Percentiles rank a stretch among this genome's conserved stretches.
These are phyloP conservation scores for Aspergillus ellipticus DNA, from an alignment of 495 filamentous ascomycete species.

Conservation along the genomic window DNA sequence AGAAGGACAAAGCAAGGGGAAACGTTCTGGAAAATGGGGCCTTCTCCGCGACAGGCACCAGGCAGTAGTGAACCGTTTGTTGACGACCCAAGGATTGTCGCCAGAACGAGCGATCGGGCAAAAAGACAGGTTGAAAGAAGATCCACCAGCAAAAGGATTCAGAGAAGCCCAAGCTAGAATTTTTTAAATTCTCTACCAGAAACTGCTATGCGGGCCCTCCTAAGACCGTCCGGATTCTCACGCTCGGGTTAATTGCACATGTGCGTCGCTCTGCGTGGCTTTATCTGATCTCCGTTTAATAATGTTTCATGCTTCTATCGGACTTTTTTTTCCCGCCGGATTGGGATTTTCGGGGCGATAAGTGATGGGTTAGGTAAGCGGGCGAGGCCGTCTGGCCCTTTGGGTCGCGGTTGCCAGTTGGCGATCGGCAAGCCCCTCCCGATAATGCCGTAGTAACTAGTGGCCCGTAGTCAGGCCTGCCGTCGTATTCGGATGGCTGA, in stretches of 20 bases:
- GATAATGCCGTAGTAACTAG: no score
- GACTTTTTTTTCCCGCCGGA: background rate
- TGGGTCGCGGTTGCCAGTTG: no score
- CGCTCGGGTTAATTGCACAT: background rate
- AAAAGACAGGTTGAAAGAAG: background rate
- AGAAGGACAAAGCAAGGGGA: slow-evolving; percentile 1
- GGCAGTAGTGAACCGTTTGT: slow-evolving; percentile 11
- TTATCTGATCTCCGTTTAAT: background rate
- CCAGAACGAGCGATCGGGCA: slow-evolving; percentile 1
- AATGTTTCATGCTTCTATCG: no score
- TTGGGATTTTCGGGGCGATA: background rate
- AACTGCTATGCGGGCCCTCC: background rate
- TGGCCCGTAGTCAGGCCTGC: no score
- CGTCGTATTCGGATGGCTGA: no score
- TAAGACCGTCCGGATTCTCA: background rate
- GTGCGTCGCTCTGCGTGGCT: background rate
- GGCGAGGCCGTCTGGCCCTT: background rate
- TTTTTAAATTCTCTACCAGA: background rate
- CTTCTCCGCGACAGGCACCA: slow-evolving; percentile 5
- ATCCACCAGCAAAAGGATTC: background rate
- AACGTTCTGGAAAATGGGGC: slow-evolving; percentile 1
- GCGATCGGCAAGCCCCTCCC: no score
- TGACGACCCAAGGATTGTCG: slow-evolving; percentile 16
- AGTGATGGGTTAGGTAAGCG: background rate
- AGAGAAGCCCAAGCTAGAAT: background rate